These are phyloP conservation scores for Tephrocybe sp. DNA, from an alignment of 768 basidiomycete species.

Conservation along the genomic window DNA sequence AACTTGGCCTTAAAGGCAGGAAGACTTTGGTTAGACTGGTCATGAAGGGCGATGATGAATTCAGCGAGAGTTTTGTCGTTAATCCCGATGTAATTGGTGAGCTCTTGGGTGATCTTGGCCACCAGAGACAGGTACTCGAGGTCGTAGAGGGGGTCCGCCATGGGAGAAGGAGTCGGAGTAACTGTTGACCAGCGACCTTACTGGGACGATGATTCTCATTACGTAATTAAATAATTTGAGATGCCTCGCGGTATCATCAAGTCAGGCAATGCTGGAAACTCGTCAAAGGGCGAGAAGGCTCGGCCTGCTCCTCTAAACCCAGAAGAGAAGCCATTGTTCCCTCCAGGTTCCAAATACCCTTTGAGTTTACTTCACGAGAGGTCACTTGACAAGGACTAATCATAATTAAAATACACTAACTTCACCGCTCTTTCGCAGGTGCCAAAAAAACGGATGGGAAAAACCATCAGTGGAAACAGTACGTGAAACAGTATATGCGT, in stretches of 20 bases:
- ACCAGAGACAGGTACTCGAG: constrained; percentile 92
- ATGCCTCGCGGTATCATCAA: constrained; percentile 83
- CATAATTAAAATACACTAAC: neutral
- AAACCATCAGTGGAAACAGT: constrained; percentile 79
- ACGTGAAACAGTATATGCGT: constrained; percentile 22
- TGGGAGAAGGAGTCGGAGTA: constrained; percentile 19
- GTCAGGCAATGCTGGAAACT: constrained; percentile 89
- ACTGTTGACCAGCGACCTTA: no score
- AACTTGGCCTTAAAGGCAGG: constrained; percentile 81
- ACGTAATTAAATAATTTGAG: constrained; percentile 9
- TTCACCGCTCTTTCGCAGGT: constrained; percentile 42
- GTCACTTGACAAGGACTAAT: constrained; percentile 34
- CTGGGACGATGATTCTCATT: no score
- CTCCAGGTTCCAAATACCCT: constrained; percentile 83
- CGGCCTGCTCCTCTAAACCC: constrained; percentile 21
- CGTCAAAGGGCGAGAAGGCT: constrained; percentile 50
- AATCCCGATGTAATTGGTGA: constrained; percentile 80
- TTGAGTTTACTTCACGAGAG: constrained; percentile 78
- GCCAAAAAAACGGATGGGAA: constrained; percentile 89
- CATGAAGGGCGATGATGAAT: constrained; percentile 90
- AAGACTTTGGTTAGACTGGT: constrained; percentile 69
- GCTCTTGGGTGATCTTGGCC: constrained; percentile 88
- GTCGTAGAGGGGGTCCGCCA: constrained; percentile 73
- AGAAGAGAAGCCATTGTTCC: constrained; percentile 66
- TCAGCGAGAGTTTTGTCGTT: constrained; percentile 94